A percentile compares a stretch with the other conserved stretches of the same genome.
Conservation (phyloP, 371 early-diverging fungal genomes). For the Caulochytrium protostelioides region DNA sequence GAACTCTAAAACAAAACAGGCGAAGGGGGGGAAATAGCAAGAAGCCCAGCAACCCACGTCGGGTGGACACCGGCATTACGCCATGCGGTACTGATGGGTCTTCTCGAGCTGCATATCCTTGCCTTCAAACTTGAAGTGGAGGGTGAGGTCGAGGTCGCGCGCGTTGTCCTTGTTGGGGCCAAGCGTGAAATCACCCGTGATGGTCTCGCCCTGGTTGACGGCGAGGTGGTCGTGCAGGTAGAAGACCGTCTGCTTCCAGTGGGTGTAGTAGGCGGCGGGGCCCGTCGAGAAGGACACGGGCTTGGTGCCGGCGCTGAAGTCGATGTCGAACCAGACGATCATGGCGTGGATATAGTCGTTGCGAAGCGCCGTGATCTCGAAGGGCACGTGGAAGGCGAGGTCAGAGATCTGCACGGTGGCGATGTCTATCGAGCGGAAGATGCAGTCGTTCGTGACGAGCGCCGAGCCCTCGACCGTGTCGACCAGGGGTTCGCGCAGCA, state of each 20-base stretch:
- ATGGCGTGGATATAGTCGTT: slow-evolving; percentile 49
- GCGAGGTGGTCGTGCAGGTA: slow-evolving; percentile 22
- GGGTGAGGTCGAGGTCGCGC: slow-evolving; percentile 78
- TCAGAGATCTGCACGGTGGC: slow-evolving; percentile 45
- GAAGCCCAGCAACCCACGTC: no score
- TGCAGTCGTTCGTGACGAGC: slow-evolving; percentile 27
- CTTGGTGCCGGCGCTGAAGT: slow-evolving; percentile 47
- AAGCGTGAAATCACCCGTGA: slow-evolving; percentile 57
- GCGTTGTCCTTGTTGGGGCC: slow-evolving; percentile 69
- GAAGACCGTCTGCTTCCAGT: slow-evolving; percentile 44
- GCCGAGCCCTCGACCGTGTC: slow-evolving; percentile 47
- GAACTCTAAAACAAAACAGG: no score
- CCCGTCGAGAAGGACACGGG: slow-evolving; percentile 41
- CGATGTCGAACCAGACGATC: slow-evolving; percentile 64
- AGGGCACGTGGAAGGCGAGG: slow-evolving; percentile 37
- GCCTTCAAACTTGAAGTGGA: slow-evolving; percentile 51
- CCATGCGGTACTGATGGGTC: slow-evolving; percentile 70
- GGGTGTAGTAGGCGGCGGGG: slow-evolving; percentile 42
- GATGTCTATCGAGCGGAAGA: slow-evolving; percentile 22
- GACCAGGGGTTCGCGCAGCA: slow-evolving; percentile 32
- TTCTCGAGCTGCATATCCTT: slow-evolving; percentile 34
- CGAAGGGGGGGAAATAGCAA: no score
- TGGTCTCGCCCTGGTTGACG: slow-evolving; percentile 45
- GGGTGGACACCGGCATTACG: no score
- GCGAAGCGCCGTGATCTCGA: slow-evolving; percentile 30